Percentiles rank a stretch among this genome's conserved stretches.
Evolutionary conservation across 1,139 yeast genomes (phyloP).

Genomic region (Debaryomyces robertsiae): DNA sequence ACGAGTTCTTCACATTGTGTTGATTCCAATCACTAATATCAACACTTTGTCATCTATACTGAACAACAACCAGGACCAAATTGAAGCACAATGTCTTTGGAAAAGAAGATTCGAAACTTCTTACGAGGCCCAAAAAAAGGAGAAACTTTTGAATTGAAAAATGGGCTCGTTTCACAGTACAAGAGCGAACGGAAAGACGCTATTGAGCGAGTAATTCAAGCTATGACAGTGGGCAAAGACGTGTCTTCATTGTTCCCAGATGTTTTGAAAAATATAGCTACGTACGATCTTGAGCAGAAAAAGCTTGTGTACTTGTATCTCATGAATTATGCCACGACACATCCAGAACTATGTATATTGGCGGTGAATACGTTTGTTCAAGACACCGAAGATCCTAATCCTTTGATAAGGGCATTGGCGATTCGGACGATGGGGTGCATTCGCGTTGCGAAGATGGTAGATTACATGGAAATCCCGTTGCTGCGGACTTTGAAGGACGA

Average conservation of each 20-base stretch:
- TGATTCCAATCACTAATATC: slow-evolving; percentile 4
- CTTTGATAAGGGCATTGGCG: slow-evolving; percentile 92
- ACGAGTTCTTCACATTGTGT: background rate
- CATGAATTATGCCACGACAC: slow-evolving; percentile 96
- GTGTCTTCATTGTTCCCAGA: slow-evolving; percentile 95
- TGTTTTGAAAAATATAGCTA: slow-evolving; percentile 93
- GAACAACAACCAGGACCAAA: slow-evolving; percentile 3
- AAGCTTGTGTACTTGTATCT: slow-evolving; percentile 90
- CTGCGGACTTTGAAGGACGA: slow-evolving; percentile 85
- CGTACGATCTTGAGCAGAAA: slow-evolving; percentile 95
- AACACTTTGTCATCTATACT: slow-evolving; percentile 1
- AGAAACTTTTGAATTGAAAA: slow-evolving; percentile 85
- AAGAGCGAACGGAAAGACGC: slow-evolving; percentile 95
- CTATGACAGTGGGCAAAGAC: slow-evolving; percentile 99
- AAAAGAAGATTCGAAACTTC: slow-evolving; percentile 46
- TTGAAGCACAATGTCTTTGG: slow-evolving; percentile 38
- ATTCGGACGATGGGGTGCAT: slow-evolving; percentile 99
- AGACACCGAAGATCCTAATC: slow-evolving; percentile 97
- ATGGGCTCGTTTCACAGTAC: slow-evolving; percentile 91
- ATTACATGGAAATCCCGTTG: slow-evolving; percentile 89
- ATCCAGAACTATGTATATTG: slow-evolving; percentile 92
- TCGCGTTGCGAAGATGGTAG: slow-evolving; percentile 92
- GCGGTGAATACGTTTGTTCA: slow-evolving; percentile 97
- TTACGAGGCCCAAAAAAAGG: slow-evolving; percentile 56
- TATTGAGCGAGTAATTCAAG: slow-evolving; percentile 93